These are phyloP conservation scores for Psilocybe cubensis DNA, from an alignment of 768 basidiomycete species.

Conservation along the genomic window DNA sequence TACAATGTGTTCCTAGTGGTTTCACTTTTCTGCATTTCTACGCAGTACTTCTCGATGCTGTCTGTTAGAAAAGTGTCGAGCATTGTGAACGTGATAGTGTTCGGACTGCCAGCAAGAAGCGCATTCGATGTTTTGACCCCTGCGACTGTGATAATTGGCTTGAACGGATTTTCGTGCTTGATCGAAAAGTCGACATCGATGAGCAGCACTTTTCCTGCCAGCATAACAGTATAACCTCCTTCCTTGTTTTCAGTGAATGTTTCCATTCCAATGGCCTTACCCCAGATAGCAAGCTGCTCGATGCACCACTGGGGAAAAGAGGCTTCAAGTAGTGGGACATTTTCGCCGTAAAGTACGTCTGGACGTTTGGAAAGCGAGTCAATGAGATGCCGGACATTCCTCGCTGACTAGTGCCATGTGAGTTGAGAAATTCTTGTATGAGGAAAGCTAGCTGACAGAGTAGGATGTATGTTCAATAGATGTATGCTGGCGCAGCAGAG, in stretches of 20 bases:
- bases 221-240: constrained; percentile 53
- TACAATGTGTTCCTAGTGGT: constrained; percentile 52
- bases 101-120: constrained; percentile 45
- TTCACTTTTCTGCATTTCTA: constrained; percentile 60
- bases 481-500: constrained; percentile 68
- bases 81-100: constrained; percentile 52
- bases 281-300: constrained; percentile 62
- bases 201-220: constrained; percentile 82
- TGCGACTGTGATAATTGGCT: constrained; percentile 47
- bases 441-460: constrained; percentile 42
- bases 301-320: constrained; percentile 60
- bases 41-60: constrained; percentile 58
- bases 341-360: constrained; percentile 61
- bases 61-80: constrained; percentile 67
- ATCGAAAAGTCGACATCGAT: constrained; percentile 72
- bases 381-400: constrained; percentile 52
- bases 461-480: constrained; percentile 53
- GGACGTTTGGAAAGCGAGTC: constrained; percentile 49
- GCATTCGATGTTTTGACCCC: constrained; percentile 79
- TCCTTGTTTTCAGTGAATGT: constrained; percentile 63
- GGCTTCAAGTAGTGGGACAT: constrained; percentile 54
- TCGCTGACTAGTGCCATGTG: constrained; percentile 49
- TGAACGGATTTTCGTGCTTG: constrained; percentile 37
- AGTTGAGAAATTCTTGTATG: constrained; percentile 9
- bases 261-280: constrained; percentile 70